Evolutionary conservation across 129 eudicot genomes (phyloP).

Genomic region (Tagetes erecta): DNA sequence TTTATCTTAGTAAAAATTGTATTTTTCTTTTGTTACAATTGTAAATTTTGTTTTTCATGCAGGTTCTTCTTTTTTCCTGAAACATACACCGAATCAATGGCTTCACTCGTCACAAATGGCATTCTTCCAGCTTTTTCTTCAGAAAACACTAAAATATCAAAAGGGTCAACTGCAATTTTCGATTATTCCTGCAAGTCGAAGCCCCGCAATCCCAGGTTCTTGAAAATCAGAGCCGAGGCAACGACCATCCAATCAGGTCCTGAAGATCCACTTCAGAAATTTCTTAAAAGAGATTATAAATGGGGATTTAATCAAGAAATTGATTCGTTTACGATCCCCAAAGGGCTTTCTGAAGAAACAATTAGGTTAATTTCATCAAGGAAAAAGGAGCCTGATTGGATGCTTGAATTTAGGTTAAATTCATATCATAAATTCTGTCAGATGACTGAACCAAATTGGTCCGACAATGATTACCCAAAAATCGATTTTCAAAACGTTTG

Average conservation of each 20-base stretch:
- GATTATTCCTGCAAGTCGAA: constrained; percentile 26
- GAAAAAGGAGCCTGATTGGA: constrained; percentile 95
- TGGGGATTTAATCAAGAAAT: constrained; percentile 92
- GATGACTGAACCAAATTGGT: constrained; percentile 89
- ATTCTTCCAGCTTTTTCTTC: constrained; percentile 50
- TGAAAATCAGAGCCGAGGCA: constrained; percentile 65
- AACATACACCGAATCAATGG: constrained; percentile 49
- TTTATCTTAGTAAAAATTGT: too few relatives aligned
- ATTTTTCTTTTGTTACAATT: too few relatives aligned
- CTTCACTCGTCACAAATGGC: constrained; percentile 79
- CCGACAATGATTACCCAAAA: constrained; percentile 73
- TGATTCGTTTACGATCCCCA: constrained; percentile 83
- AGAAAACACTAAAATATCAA: constrained; percentile 48
- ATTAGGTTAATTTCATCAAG: constrained; percentile 69
- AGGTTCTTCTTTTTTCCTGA: constrained; percentile 23
- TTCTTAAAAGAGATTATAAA: constrained; percentile 79
- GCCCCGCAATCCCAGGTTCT: constrained; percentile 40
- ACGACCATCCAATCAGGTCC: constrained; percentile 41
- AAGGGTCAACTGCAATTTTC: constrained; percentile 40
- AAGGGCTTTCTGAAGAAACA: constrained; percentile 87
- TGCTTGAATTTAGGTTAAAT: constrained; percentile 90
- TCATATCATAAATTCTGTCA: constrained; percentile 60
- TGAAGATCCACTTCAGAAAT: constrained; percentile 77
- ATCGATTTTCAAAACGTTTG: constrained; percentile 76
- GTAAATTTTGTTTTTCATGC: too few relatives aligned